phyloP scores from a whole-genome alignment of 208 protist species.

The Crithidia mellificae region DNA sequence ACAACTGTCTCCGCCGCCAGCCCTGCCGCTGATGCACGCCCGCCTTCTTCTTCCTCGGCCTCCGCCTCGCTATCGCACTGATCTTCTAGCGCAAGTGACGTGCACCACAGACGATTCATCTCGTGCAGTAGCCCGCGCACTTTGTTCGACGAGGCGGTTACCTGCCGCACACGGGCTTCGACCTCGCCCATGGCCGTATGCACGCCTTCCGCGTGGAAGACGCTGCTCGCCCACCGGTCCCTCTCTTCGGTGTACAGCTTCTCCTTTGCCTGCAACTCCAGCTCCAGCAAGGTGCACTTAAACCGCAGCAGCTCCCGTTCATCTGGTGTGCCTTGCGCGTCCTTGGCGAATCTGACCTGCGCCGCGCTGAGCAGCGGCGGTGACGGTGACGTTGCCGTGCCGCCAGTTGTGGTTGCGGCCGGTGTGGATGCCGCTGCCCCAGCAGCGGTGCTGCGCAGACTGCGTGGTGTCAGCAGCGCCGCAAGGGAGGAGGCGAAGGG shows the following conservation, averaged over 20 bases:
- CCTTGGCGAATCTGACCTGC: background rate
- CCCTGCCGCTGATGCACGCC: no score
- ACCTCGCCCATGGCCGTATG: slow-evolving; percentile 19
- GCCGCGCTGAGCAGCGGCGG: background rate
- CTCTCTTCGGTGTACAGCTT: slow-evolving; percentile 8
- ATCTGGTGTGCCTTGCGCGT: background rate
- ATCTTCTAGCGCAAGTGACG: slow-evolving; percentile 17
- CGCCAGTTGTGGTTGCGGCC: background rate
- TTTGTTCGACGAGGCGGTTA: slow-evolving; percentile 10
- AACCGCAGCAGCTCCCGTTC: slow-evolving; percentile 21
- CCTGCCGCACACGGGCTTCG: slow-evolving; percentile 20
- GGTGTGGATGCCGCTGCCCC: no score
- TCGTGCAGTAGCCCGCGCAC: slow-evolving; percentile 15
- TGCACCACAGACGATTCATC: slow-evolving; percentile 27
- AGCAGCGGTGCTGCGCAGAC: slow-evolving; percentile 4
- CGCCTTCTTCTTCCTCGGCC: no score
- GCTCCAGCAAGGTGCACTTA: slow-evolving; percentile 19
- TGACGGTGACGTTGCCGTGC: background rate
- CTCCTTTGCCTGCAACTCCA: slow-evolving; percentile 26
- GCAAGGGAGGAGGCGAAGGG: slow-evolving; percentile 3
- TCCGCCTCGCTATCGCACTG: slow-evolving; percentile 11
- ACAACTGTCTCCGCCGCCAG: no score
- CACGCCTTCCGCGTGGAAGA: slow-evolving; percentile 9
- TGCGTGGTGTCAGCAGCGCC: slow-evolving; percentile 15
- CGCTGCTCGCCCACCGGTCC: slow-evolving; percentile 17